Percentiles rank a stretch among this genome's conserved stretches.
These are phyloP conservation scores for Cyberlindnera nakhonratchasimensis DNA, from an alignment of 805 yeast genomes.

Conservation along the genomic window DNA sequence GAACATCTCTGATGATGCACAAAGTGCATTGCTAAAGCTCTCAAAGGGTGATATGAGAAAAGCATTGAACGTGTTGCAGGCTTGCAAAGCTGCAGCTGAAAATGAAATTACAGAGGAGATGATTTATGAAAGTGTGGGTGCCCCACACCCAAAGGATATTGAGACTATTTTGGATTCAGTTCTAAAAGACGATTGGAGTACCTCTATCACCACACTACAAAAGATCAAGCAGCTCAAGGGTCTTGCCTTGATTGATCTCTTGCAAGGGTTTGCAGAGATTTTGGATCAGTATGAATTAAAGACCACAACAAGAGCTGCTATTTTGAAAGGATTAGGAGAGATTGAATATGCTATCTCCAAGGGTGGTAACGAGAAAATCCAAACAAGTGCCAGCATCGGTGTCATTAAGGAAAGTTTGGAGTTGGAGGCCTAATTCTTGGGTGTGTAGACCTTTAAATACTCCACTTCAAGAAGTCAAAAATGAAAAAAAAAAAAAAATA, in stretches of 20 bases:
- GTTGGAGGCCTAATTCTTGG: constrained; percentile 23
- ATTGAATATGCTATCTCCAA: constrained; percentile 87
- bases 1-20: constrained; percentile 54
- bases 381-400: constrained; percentile 86
- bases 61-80: constrained; percentile 89
- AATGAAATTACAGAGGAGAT: constrained; percentile 64
- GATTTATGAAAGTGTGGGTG: constrained; percentile 93
- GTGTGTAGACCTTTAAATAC: too few species aligned
- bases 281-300: constrained; percentile 66
- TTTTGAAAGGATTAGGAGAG: constrained; percentile 74
- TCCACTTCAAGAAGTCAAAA: not conserved
- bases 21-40: constrained; percentile 59
- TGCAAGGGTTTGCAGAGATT: constrained; percentile 71
- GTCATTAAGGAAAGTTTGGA: constrained; percentile 58
- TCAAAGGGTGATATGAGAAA: constrained; percentile 97
- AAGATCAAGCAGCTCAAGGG: constrained; percentile 71
- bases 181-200: constrained; percentile 83
- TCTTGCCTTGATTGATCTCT: constrained; percentile 81
- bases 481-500: not conserved
- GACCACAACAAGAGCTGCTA: constrained; percentile 54
- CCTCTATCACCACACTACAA: constrained; percentile 64
- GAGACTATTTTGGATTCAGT: constrained; percentile 73
- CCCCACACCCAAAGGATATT: constrained; percentile 87
- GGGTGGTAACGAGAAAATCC: constrained; percentile 91
- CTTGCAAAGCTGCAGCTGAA: constrained; percentile 78